Conservation (phyloP, 2,329 filamentous ascomycete genomes). For the Fusarium drepaniforme region DNA sequence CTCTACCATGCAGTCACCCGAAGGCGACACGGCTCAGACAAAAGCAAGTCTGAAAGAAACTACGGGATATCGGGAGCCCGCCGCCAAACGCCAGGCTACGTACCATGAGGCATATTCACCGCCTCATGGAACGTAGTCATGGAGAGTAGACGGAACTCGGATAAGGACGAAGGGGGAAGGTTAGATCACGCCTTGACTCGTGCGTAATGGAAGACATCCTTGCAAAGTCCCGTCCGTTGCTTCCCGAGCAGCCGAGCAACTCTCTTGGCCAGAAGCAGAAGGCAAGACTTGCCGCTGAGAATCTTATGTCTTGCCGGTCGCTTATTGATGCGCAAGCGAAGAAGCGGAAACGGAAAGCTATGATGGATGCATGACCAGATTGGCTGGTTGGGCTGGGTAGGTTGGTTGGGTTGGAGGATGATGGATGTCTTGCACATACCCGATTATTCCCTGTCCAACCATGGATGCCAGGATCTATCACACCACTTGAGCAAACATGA, state of each 20-base stretch:
- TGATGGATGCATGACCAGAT: neutral
- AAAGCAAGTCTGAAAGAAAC: slow-evolving; percentile 10
- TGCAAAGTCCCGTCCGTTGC: slow-evolving; percentile 8
- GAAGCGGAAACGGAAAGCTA: neutral
- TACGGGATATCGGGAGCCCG: neutral
- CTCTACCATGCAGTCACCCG: slow-evolving; percentile 35
- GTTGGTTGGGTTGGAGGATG: neutral
- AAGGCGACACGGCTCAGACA: slow-evolving; percentile 6
- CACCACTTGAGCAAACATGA: slow-evolving; percentile 20
- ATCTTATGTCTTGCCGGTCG: slow-evolving; percentile 18
- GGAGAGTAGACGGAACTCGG: slow-evolving; percentile 10
- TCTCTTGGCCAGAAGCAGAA: slow-evolving; percentile 3
- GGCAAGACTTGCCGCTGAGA: slow-evolving; percentile 4
- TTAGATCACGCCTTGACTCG: slow-evolving; percentile 35
- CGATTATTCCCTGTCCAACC: neutral
- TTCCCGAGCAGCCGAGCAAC: slow-evolving; percentile 19
- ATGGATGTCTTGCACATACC: neutral
- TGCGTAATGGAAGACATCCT: slow-evolving; percentile 31
- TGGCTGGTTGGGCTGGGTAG: neutral
- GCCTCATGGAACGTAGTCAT: slow-evolving; percentile 9
- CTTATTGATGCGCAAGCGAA: slow-evolving; percentile 2
- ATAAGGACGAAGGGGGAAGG: slow-evolving; percentile 17
- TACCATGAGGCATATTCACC: slow-evolving; percentile 6
- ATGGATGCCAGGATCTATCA: slow-evolving; percentile 6
- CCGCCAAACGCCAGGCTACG: neutral